Evolutionary conservation across 805 yeast genomes (phyloP).

Genomic region (Blastobotrys muscicola): DNA sequence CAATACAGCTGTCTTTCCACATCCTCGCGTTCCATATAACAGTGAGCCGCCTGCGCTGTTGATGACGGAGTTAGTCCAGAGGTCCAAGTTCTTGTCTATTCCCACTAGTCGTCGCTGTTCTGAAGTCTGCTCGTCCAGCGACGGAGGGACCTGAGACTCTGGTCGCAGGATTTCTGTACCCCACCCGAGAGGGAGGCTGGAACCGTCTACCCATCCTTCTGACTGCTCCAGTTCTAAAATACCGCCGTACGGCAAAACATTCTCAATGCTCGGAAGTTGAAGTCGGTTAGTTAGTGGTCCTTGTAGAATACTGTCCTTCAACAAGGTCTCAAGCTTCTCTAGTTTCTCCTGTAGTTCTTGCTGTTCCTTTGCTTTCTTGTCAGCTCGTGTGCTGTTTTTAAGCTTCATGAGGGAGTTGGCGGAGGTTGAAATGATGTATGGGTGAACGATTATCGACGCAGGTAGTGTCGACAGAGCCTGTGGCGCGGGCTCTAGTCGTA

Average conservation of each 20-base stretch:
- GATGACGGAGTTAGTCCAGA: slow-evolving; percentile 33
- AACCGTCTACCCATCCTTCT: slow-evolving; percentile 34
- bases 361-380: slow-evolving; percentile 8
- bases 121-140: neutral
- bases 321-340: slow-evolving; percentile 11
- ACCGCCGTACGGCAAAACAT: slow-evolving; percentile 50
- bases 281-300: slow-evolving; percentile 36
- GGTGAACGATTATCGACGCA: slow-evolving; percentile 40
- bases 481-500: slow-evolving; percentile 41
- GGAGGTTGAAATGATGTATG: slow-evolving; percentile 32
- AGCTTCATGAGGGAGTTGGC: slow-evolving; percentile 12
- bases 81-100: slow-evolving; percentile 36
- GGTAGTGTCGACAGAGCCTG: slow-evolving; percentile 28
- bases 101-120: slow-evolving; percentile 41
- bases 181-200: slow-evolving; percentile 6
- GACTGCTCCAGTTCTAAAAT: slow-evolving; percentile 39
- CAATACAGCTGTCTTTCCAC: slow-evolving; percentile 64
- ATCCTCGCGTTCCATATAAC: slow-evolving; percentile 66
- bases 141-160: slow-evolving; percentile 26
- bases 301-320: slow-evolving; percentile 7
- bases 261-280: slow-evolving; percentile 43
- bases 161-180: slow-evolving; percentile 30
- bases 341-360: slow-evolving; percentile 18
- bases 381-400: neutral
- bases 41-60: slow-evolving; percentile 47